A percentile compares a stretch with the other conserved stretches of the same genome.
Evolutionary conservation across 495 filamentous ascomycete species (phyloP).

Genomic region (Penicillium canariense): DNA sequence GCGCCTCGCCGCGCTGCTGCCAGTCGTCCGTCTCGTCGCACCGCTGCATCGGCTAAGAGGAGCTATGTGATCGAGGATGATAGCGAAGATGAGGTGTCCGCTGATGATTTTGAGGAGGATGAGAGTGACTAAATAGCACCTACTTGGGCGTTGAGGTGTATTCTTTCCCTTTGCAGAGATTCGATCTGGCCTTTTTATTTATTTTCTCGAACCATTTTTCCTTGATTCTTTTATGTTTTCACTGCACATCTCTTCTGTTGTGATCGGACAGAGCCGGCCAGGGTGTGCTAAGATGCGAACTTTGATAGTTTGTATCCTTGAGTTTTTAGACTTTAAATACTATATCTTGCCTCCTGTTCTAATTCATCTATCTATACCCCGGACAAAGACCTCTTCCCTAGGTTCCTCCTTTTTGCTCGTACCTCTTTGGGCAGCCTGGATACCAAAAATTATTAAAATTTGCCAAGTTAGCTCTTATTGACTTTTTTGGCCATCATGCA

Average conservation of each 20-base stretch:
- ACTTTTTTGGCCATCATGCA: too few species aligned
- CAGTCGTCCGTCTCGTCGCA: slow-evolving; percentile 51
- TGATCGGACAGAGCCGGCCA: slow-evolving; percentile 22
- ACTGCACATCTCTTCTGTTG: slow-evolving; percentile 8
- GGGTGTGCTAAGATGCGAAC: slow-evolving; percentile 9
- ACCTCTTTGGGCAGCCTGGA: too few species aligned
- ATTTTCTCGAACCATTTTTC: slow-evolving; percentile 9
- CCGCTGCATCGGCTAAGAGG: slow-evolving; percentile 48
- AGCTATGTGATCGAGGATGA: slow-evolving; percentile 58
- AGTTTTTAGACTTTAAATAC: not conserved
- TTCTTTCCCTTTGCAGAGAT: slow-evolving; percentile 8
- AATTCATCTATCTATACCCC: not conserved
- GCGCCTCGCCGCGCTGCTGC: slow-evolving; percentile 38
- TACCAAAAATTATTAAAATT: too few species aligned
- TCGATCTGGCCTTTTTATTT: slow-evolving; percentile 6
- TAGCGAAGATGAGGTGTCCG: slow-evolving; percentile 45
- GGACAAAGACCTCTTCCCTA: too few species aligned
- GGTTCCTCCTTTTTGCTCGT: too few species aligned
- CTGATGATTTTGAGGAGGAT: slow-evolving; percentile 39
- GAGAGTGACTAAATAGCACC: slow-evolving; percentile 36
- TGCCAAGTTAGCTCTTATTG: too few species aligned
- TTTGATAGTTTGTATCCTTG: not conserved
- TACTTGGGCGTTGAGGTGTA: not conserved
- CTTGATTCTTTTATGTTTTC: slow-evolving; percentile 11
- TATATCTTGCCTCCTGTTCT: not conserved